phyloP scores from a whole-genome alignment of 1,284 basidiomycete species.

The Tremellales sp. region DNA sequence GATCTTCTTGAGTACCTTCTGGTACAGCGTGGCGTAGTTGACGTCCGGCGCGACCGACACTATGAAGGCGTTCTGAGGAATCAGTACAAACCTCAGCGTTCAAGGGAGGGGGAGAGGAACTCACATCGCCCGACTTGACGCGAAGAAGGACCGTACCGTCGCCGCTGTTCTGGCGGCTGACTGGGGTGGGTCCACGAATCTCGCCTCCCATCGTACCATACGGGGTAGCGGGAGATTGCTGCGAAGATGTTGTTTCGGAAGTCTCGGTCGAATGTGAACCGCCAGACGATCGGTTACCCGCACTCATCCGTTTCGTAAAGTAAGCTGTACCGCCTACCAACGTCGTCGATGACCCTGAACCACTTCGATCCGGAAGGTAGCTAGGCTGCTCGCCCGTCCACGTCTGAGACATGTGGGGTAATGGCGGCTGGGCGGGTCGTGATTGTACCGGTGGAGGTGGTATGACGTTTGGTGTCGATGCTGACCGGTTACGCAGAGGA shows the following conservation, averaged over 20 bases:
- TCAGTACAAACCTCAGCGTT: neutral
- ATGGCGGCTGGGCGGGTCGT: conserved; percentile 11
- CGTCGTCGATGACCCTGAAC: conserved; percentile 27
- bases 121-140: conserved; percentile 57
- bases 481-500: conserved; percentile 48
- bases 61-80: conserved; percentile 56
- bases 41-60: conserved; percentile 77
- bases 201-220: conserved; percentile 56
- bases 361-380: conserved; percentile 5
- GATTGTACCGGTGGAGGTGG: conserved; percentile 32
- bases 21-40: conserved; percentile 74
- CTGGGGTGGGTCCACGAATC: conserved; percentile 21
- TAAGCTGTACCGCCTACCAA: conserved; percentile 38
- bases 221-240: conserved; percentile 50
- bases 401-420: conserved; percentile 12
- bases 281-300: conserved; percentile 37
- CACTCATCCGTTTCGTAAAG: conserved; percentile 32
- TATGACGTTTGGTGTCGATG: conserved; percentile 52
- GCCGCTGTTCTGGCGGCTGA: conserved; percentile 30
- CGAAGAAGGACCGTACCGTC: conserved; percentile 2
- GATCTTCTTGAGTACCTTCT: conserved; percentile 89
- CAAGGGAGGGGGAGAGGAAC: conserved; percentile 3
- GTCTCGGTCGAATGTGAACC: conserved; percentile 44
- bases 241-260: conserved; percentile 40
- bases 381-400: conserved; percentile 6